Evolutionary conservation across 2,329 filamentous ascomycete species (phyloP), one percentile per base, ranked within the genome.

Genomic region (Colletotrichum eremochloae): DNA sequence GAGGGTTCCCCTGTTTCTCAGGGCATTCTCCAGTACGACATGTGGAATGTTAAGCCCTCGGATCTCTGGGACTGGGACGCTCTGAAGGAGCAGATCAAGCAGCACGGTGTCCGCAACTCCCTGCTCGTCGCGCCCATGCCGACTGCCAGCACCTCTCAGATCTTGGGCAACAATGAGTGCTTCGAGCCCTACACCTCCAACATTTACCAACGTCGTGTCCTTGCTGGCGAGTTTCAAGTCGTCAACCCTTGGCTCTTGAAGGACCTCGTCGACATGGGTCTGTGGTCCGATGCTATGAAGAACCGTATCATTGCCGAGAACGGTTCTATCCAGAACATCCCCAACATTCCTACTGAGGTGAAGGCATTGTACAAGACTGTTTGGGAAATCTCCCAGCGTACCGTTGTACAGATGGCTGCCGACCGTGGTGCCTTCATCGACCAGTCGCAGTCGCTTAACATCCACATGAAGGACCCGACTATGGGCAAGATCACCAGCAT

Each of bases 401-500:
- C 91, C 56, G 95, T 99, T 76, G 91, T 99, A 55, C 94, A 98
- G 86, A 98, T 99, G 95, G 94, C 96, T 69, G 96, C 96, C 66
- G 96, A 99, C 82, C 96, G 96, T 83, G 96, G 96, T 84, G 96
- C 96, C 70, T 99, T 96, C 85, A 98, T 99, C 80, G 96, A 99
- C 81, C 96, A 99, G 88, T 98, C 95, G 63, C 96, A 99, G 84
- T 98, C 96, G 15, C 91, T 99, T 78, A 99, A 99, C 89, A 98
- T 99, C 77, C 96, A 99, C 88, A 95, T 99, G 92, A 97, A 97
- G 84, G 96, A 98, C 80, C 96, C 96, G 53, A 97, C 95, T 63
- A 98, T 99, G 96, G 96, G 96, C 85, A 99, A 99, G 90, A 97
- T 99, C 83, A 99, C 96, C 72, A 96, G 93, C 83, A 99, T 99